Evolutionary conservation across 345 rosid species (phyloP).

Genomic region (Rhodamnia rubescens): DNA sequence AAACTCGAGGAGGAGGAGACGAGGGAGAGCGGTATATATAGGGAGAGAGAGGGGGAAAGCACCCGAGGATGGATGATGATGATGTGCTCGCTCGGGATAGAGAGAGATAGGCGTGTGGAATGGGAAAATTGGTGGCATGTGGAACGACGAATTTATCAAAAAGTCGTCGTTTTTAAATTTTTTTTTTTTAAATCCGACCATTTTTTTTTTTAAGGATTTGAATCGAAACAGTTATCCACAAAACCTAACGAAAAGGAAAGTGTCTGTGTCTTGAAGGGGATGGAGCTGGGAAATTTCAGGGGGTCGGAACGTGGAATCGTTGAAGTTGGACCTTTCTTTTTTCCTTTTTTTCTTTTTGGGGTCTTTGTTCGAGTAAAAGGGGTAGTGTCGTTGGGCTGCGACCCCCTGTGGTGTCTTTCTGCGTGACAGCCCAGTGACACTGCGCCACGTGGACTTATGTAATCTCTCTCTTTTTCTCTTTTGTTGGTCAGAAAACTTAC

Average conservation of each 20-base stretch:
- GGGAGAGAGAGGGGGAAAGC: not conserved
- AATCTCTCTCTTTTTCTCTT: too few species aligned
- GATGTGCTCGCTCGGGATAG: too few species aligned
- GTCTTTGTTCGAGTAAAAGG: not conserved
- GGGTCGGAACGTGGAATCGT: not conserved
- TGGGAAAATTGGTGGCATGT: not conserved
- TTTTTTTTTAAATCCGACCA: too few species aligned
- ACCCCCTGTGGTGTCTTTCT: not conserved
- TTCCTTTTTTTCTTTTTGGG: too few species aligned
- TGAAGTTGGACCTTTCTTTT: not conserved
- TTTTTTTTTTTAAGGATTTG: not conserved
- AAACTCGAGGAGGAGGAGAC: not conserved
- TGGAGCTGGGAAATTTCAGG: not conserved
- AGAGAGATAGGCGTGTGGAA: not conserved
- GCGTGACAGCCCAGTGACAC: not conserved
- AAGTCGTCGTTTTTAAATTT: not conserved
- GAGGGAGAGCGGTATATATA: not conserved
- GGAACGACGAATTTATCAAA: not conserved
- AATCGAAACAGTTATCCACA: not conserved
- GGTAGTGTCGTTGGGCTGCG: not conserved
- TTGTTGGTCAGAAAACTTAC: too few species aligned
- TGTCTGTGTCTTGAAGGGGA: not conserved
- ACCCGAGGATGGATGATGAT: too few species aligned
- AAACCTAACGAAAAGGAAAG: not conserved
- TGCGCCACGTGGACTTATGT: not conserved